Conservation (phyloP, 176 grass and related monocot species). For the Rhynchospora breviuscula region DNA sequence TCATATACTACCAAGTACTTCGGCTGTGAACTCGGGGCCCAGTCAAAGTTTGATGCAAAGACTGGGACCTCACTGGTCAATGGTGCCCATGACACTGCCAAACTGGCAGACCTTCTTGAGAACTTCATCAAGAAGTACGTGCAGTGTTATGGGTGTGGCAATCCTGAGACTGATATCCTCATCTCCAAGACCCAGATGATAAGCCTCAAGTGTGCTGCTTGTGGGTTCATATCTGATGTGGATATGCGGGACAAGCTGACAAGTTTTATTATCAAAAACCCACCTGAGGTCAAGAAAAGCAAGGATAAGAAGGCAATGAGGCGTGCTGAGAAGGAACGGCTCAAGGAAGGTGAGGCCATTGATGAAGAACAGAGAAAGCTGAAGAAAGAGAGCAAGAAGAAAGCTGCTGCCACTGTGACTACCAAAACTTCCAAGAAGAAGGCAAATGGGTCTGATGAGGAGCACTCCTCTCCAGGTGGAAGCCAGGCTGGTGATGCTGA, state of each 20-base stretch:
- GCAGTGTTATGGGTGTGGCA: constrained; percentile 69
- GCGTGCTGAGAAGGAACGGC: constrained; percentile 75
- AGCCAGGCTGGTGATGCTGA: constrained; percentile 36
- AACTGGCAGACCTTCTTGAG: constrained; percentile 78
- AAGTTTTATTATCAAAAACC: constrained; percentile 62
- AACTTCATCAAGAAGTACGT: constrained; percentile 93
- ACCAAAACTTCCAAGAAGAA: constrained; percentile 30
- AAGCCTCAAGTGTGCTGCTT: constrained; percentile 79
- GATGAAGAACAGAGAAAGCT: constrained; percentile 85
- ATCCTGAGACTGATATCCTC: constrained; percentile 81
- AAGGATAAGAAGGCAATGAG: constrained; percentile 84
- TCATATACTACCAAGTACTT: constrained; percentile 82
- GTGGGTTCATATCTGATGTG: constrained; percentile 76
- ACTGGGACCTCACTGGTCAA: constrained; percentile 55
- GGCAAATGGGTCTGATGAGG: constrained; percentile 55
- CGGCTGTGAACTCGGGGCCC: constrained; percentile 56
- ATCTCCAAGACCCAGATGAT: constrained; percentile 61
- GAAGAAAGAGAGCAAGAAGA: constrained; percentile 75
- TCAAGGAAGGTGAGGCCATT: constrained; percentile 79
- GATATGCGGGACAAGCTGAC: constrained; percentile 78
- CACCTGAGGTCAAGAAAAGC: constrained; percentile 64
- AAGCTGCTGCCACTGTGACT: constrained; percentile 21
- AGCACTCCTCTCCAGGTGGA: constrained; percentile 47
- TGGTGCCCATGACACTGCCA: constrained; percentile 71
- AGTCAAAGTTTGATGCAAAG: constrained; percentile 67